Base-by-base conservation (phyloP, 192 early-diverging fungal genomes). In the Backusella macrospora region DNA sequence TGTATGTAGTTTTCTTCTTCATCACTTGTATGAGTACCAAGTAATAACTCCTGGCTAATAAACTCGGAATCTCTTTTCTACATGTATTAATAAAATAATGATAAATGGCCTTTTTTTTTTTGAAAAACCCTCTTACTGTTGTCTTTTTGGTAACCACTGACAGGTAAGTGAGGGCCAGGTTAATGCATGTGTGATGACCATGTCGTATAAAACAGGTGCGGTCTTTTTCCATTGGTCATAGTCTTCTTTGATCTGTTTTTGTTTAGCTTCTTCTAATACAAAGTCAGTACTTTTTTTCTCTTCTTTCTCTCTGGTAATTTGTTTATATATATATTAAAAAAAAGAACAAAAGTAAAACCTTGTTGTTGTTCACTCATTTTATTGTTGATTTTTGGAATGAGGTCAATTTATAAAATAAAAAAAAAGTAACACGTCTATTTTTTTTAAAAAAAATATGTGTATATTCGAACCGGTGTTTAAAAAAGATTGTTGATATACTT, bases 191-290 rank as follows among this genome's bases (percentile, higher is more conserved):
- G 98, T 98, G 21, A 99, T 92, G 13, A 99, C 92, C 39, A 96
- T 87, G 84, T 98, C 98, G 80, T 99, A 99, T 38, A 99, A 89
- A 73, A 98, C 96, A 26, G 96, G 96, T 15, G 92, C 92, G 84
- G 98, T 98, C 86, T 98, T 98, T 78, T 99, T 99, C 98, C 98
- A 99, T 74, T 95, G 91, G 81, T 97, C 95, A 86, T 98, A 97
- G 77, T 98, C 94, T 83, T 98, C 95, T 75, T 96, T 95, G 59
- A 96, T 94, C 47, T 93, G 84, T 74, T 94, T 96, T 75, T 96
- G 93, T 18, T 74, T 37, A 26, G 21, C 68, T 12, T 38, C 29
- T 29, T 39, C 64, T 34, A 34, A 34, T 34, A 34, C 29, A 34
- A 34, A 34, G 29, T 34, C 29, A 34, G 29, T 34, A 2, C 2